Evolutionary conservation across 2,329 filamentous ascomycete species (phyloP), one percentile per base, ranked within the genome.

Genomic region (Rutstroemia sp.): DNA sequence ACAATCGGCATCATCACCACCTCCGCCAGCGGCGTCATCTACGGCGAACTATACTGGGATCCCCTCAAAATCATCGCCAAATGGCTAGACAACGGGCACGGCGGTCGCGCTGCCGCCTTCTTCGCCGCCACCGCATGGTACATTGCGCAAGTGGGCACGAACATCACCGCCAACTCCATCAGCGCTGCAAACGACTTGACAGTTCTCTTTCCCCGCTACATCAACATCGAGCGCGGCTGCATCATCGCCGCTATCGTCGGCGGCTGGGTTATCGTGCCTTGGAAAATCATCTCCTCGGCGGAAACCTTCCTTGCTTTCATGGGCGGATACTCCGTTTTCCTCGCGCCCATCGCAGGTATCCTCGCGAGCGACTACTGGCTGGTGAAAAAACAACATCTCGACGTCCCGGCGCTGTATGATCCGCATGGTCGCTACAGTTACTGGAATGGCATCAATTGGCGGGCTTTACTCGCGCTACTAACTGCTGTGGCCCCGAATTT

Each of bases 211-310:
- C 79, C 80, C 0, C 69, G 70, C 25, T 81, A 75, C 63, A 67
- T 83, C 58, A 81, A 83, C 61, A 81, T 84, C 63, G 71, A 72
- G 7, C 76, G 81, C 17, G 81, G 81, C 7, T 78, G 78, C 56
- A 68, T 83, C 34, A 70, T 83, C 45, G 76, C 78, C 5, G 78
- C 79, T 1, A 51, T 83, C 3, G 67, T 82, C 19, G 72, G 70
- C 0, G 78, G 77, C 21, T 85, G 81, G 81, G 75, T 76, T 2
- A 73, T 86, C 34, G 80, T 83, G 1, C 82, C 82, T 1, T 86
- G 83, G 83, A 84, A 84, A 70, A 86, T 87, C 57, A 72, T 86
- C 17, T 73, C 69, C 37, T 82, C 78, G 0, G 83, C 83, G 2
- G 67, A 70, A 2, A 81, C 77, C 1, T 81, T 87, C 61, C 70